Evolutionary conservation across 208 protist genomes (phyloP), one percentile per base, ranked within the genome.

Genomic region (Acanthamoeba divionensis): DNA sequence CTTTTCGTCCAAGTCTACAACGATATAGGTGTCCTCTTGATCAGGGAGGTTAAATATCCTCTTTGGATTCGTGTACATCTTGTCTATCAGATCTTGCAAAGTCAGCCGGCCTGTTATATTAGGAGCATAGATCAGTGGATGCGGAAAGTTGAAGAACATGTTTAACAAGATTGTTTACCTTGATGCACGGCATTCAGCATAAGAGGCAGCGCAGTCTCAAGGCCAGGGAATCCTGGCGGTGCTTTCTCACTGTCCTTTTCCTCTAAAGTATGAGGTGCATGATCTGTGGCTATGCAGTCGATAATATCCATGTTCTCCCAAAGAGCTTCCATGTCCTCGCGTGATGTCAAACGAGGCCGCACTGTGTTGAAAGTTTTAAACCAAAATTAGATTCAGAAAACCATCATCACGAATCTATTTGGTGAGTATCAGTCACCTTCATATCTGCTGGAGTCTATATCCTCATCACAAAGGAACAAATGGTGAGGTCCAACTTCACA

Each of bases 271-370:
- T 98, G 97, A 54, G 97, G 97, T 4, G 97, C 97, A 93, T 98
- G 97, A 90, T 98, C 97, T 36, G 97, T 98, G 73, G 93, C 96
- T 71, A 98, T 94, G 94, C 96, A 97, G 90, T 98, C 97, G 18
- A 98, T 93, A 12, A 94, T 96, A 47, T 97, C 96, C 54, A 98
- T 66, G 26, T 95, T 97, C 1, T 92, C 95, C 97, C 96, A 98
- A 6, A 98, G 94, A 55, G 93, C 93, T 79, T 98, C 95, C 71
- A 92, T 87, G 93, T 98, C 94, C 45, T 73, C 57, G 44, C 52
- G 65, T 6, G 95, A 94, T 6, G 96, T 96, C 26, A 98, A 52
- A 94, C 94, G 69, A 94, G 97, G 94, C 96, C 97, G 83, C 94
- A 97, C 94, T n/a, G 18, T 24, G 21, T 18, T 73, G 18, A 73